These are phyloP conservation scores for Austroboletus novae-zelandiae DNA, from an alignment of 1,284 basidiomycete species.

Conservation along the genomic window DNA sequence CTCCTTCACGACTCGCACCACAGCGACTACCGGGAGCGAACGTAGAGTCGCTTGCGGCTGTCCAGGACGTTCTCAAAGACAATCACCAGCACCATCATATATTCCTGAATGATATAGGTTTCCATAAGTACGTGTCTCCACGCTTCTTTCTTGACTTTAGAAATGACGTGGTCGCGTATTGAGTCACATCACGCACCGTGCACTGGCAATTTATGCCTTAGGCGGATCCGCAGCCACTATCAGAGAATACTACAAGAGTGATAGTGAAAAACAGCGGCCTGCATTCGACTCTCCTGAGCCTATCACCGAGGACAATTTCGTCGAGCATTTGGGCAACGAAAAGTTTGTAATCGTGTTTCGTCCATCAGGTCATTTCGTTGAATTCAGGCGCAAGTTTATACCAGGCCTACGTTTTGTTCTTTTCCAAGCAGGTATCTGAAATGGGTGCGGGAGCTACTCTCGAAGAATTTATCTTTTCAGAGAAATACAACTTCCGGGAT, in stretches of 20 bases:
- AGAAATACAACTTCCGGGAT: conserved; percentile 43
- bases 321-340: conserved; percentile 41
- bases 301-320: conserved; percentile 42
- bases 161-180: background rate
- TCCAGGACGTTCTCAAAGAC: conserved; percentile 26
- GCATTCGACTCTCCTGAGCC: conserved; percentile 36
- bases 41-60: conserved; percentile 17
- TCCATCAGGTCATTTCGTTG: background rate
- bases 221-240: conserved; percentile 38
- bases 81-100: conserved; percentile 28
- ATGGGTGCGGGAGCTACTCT: conserved; percentile 43
- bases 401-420: conserved; percentile 56
- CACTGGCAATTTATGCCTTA: conserved; percentile 42
- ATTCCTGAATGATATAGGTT: conserved; percentile 22
- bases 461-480: conserved; percentile 59
- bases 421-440: conserved; percentile 43
- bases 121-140: conserved; percentile 25
- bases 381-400: conserved; percentile 45
- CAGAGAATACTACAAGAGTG: conserved; percentile 36
- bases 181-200: conserved; percentile 45
- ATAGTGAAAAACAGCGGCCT: conserved; percentile 32
- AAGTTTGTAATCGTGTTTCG: conserved; percentile 26
- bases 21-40: conserved; percentile 26
- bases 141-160: too few relatives aligned
- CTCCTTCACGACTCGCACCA: conserved; percentile 24